phyloP scores from a whole-genome alignment of 192 early-diverging fungal genomes.

The Kickxella alabastrina region DNA sequence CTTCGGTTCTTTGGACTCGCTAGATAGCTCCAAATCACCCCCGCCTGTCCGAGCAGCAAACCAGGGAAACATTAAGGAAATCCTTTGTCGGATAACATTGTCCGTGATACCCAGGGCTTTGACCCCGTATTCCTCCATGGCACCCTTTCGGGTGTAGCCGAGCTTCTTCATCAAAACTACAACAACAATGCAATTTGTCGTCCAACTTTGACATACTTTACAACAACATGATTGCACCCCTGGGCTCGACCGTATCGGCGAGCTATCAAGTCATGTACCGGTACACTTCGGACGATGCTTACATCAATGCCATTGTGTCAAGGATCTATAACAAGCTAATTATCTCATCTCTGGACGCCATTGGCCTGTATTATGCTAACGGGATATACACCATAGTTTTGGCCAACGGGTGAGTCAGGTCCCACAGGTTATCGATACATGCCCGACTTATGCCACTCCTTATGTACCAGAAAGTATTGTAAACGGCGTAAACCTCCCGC shows the following conservation, averaged over 20 bases:
- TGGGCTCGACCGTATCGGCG: slow-evolving; percentile 15
- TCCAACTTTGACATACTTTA: slow-evolving; percentile 4
- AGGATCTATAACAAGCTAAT: slow-evolving; percentile 26
- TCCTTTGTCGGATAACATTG: too few relatives aligned
- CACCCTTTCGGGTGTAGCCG: too few relatives aligned
- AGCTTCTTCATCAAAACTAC: too few relatives aligned
- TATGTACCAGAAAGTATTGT: slow-evolving; percentile 8
- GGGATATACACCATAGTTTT: slow-evolving; percentile 44
- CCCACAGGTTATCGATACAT: slow-evolving; percentile 14
- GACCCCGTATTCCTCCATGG: too few relatives aligned
- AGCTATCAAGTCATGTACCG: slow-evolving; percentile 43
- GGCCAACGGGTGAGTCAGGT: slow-evolving; percentile 12
- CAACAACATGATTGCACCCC: slow-evolving; percentile 10
- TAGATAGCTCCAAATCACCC: too few relatives aligned
- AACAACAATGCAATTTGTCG: not conserved
- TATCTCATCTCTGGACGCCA: slow-evolving; percentile 37
- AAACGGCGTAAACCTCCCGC: slow-evolving; percentile 36
- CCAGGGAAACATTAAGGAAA: too few relatives aligned
- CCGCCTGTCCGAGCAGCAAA: too few relatives aligned
- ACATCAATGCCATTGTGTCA: slow-evolving; percentile 8
- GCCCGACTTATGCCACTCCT: slow-evolving; percentile 6
- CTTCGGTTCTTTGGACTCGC: too few relatives aligned
- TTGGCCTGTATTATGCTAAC: slow-evolving; percentile 21
- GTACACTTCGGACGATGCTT: slow-evolving; percentile 14
- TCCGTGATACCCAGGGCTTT: too few relatives aligned